Evolutionary conservation across 2,329 filamentous ascomycete species (phyloP), one percentile per base, ranked within the genome.

Genomic region (Zymoseptoria tritici): DNA sequence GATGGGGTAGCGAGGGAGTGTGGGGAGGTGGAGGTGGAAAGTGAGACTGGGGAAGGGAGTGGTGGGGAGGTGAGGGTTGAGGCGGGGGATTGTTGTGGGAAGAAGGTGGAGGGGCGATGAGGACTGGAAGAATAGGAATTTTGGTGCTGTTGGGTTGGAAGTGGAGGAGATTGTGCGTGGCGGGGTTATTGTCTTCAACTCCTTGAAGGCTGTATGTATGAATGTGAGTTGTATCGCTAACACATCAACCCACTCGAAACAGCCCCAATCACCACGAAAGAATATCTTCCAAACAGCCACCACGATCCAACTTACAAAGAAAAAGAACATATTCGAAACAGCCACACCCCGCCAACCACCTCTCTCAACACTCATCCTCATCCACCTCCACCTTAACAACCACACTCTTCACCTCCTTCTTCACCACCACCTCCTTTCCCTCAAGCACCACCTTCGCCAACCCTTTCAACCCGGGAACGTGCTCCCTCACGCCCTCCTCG

Each of bases 1-100:
- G 87, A 90, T 71, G 71, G 77, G 49, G 68, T 61, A 16, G 72
- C 67, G 26, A 60, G 46, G 51, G 60, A 66, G 49, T 63, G 64
- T 56, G 68, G 69, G 13, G 72, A 73, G 60, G 29, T 64, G 20
- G 60, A 65, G 22, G 54, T 22, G 21, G 21, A 22, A 22, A 22
- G 21, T 4, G 21, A 22, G 21, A n/a, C n/a, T n/a, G n/a, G n/a
- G n/a, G n/a, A n/a, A n/a, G n/a, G n/a, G 50, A 16, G 64, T 26
- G 60, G 59, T 8, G 53, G 13, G 4, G 59, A 62, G 42, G 60
- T 61, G 13, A 65, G 57, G 26, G 58, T 63, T 19, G 55, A 63
- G 49, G 62, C 61, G 20, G 58, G 59, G 22, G 62, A 63, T 52
- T 66, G 64, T 53, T 65, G 62, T 58, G 59, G 52, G 21, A 57